These are phyloP conservation scores for Ophiocytium majus DNA, from an alignment of 352 stramenopile genomes.

Conservation along the genomic window DNA sequence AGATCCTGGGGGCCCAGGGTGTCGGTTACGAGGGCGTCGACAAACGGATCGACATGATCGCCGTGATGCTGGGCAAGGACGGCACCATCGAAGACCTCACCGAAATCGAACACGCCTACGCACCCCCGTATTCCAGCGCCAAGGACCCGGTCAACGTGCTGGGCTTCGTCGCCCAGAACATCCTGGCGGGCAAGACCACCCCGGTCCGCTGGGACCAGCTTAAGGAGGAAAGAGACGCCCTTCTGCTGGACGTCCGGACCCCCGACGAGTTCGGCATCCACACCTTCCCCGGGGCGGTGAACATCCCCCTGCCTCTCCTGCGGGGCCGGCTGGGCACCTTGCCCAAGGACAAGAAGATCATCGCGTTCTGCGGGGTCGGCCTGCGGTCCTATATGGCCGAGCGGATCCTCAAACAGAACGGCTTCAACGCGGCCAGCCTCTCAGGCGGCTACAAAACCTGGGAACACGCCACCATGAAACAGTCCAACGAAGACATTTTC, in stretches of 20 bases:
- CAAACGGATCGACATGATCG: conserved; percentile 69
- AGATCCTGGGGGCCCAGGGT: conserved; percentile 63
- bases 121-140: conserved; percentile 63
- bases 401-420: neutral
- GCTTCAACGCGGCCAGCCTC: no score
- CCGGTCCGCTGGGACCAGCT: neutral
- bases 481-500: no score
- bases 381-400: neutral
- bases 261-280: neutral
- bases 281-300: neutral
- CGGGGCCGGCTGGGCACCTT: neutral
- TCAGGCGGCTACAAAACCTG: no score
- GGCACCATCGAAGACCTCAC: conserved; percentile 61
- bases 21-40: conserved; percentile 66
- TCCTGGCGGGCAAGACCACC: neutral
- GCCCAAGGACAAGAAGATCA: neutral
- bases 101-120: conserved; percentile 66
- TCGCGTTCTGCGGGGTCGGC: neutral
- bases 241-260: neutral
- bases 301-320: neutral
- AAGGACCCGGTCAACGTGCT: conserved; percentile 68
- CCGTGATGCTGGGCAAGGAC: conserved; percentile 15
- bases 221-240: neutral
- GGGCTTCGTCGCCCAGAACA: conserved; percentile 14
- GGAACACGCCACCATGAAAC: no score